Evolutionary conservation across 2,329 filamentous ascomycete species (phyloP).

Genomic region (Epichloe gansuensis): DNA sequence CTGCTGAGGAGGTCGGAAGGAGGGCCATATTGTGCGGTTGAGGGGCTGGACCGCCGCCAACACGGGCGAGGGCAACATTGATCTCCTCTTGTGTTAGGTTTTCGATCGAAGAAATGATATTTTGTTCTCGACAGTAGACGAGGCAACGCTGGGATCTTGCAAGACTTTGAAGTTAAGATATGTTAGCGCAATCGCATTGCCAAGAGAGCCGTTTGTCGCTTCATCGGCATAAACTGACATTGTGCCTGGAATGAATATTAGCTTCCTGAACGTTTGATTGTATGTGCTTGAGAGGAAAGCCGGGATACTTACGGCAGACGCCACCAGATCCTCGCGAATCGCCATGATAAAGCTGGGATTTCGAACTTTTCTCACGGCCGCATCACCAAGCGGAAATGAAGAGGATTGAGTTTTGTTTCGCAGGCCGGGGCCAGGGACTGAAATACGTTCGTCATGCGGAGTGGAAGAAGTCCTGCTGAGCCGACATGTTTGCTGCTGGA

Average conservation of each 20-base stretch:
- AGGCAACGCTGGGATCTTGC: constrained; percentile 83
- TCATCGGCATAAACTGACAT: constrained; percentile 23
- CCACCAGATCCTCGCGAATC: constrained; percentile 87
- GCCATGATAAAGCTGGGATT: constrained; percentile 40
- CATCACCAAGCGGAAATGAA: constrained; percentile 11
- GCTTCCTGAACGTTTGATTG: not conserved
- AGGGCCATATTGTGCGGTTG: constrained; percentile 30
- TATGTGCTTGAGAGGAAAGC: not conserved
- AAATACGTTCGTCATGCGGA: constrained; percentile 1
- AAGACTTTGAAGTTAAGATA: constrained; percentile 48
- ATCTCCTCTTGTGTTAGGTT: constrained; percentile 96
- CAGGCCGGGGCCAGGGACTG: not conserved
- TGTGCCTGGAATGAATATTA: constrained; percentile 22
- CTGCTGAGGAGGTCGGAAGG: constrained; percentile 30
- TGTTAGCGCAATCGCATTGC: not conserved
- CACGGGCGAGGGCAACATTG: constrained; percentile 67
- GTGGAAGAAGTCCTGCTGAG: constrained; percentile 11
- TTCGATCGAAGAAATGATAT: constrained; percentile 91
- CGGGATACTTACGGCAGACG: constrained; percentile 53
- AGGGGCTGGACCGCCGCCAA: constrained; percentile 44
- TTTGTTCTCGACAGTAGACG: constrained; percentile 83
- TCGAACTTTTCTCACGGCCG: constrained; percentile 11
- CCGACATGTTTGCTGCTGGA: constrained; percentile 14
- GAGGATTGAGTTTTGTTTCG: not conserved
- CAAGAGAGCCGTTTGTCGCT: not conserved